Evolutionary conservation across 2,329 filamentous ascomycete species (phyloP).

Genomic region (Penicillium sp.): DNA sequence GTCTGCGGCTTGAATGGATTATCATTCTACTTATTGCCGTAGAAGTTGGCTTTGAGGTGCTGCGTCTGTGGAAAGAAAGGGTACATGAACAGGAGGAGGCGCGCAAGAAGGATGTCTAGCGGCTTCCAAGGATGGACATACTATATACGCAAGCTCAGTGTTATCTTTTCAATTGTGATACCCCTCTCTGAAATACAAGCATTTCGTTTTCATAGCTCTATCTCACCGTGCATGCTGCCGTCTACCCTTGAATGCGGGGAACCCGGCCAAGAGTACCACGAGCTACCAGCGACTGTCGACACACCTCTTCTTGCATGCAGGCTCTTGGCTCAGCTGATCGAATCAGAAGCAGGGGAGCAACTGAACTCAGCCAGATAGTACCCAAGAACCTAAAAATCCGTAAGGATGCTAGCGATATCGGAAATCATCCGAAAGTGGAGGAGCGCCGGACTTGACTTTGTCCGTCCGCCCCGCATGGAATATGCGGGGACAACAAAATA

Average conservation of each 20-base stretch:
- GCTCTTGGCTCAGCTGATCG: too few relatives aligned
- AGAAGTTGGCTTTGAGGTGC: constrained; percentile 83
- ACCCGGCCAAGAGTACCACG: too few relatives aligned
- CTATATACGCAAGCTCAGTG: not conserved
- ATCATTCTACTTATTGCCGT: constrained; percentile 92
- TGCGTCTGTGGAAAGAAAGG: constrained; percentile 66
- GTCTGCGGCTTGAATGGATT: constrained; percentile 84
- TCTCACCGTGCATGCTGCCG: too few relatives aligned
- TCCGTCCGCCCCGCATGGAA: constrained; percentile 9
- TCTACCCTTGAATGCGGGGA: too few relatives aligned
- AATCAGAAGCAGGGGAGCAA: not conserved
- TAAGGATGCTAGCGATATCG: not conserved
- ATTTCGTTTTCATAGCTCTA: too few relatives aligned
- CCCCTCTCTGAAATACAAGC: constrained; percentile 7
- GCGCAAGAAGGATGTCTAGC: constrained; percentile 3
- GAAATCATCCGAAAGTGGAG: not conserved
- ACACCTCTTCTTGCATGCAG: too few relatives aligned
- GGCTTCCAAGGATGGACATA: not conserved
- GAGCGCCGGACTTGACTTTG: constrained; percentile 4
- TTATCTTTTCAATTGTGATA: constrained; percentile 11
- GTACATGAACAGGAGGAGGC: constrained; percentile 36
- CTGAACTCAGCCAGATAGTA: not conserved
- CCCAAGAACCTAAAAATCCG: too few relatives aligned
- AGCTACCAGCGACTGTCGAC: too few relatives aligned
- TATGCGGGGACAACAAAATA: not conserved